phyloP scores from a whole-genome alignment of 1,139 yeast genomes.

The Pichia sp. region DNA sequence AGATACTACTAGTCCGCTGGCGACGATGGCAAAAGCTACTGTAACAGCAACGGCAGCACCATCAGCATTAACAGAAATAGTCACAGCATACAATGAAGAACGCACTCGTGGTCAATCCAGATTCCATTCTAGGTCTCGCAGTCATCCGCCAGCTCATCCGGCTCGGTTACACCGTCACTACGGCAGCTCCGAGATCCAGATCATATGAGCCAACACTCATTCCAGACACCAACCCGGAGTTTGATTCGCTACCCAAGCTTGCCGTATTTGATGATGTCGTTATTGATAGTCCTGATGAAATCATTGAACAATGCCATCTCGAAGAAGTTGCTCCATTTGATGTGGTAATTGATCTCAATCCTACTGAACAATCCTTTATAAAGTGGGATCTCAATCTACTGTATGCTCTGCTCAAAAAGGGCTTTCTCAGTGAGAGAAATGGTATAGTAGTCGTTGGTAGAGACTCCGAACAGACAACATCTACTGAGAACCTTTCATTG shows the following conservation, averaged over 20 bases:
- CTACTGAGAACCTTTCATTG: slow-evolving; percentile 3
- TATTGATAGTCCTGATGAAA: neutral
- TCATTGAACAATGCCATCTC: neutral
- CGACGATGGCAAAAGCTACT: too few species aligned
- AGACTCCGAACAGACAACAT: neutral
- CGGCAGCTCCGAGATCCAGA: neutral
- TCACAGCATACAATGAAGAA: neutral
- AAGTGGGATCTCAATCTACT: slow-evolving; percentile 11
- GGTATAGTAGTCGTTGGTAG: slow-evolving; percentile 7
- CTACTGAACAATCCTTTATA: slow-evolving; percentile 2
- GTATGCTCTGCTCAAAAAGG: neutral
- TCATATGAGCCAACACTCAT: too few species aligned
- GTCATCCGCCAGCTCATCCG: slow-evolving; percentile 1
- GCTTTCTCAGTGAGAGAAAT: neutral
- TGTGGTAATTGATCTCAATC: slow-evolving; percentile 6
- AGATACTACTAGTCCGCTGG: too few species aligned
- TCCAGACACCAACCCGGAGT: slow-evolving; percentile 12
- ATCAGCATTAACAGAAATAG: neutral
- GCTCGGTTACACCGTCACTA: slow-evolving; percentile 1
- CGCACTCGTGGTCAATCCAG: slow-evolving; percentile 8
- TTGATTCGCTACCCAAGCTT: neutral
- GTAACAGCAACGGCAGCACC: too few species aligned
- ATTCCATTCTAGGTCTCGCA: slow-evolving; percentile 4
- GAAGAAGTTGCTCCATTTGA: slow-evolving; percentile 1
- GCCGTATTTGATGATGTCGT: neutral